phyloP scores from a whole-genome alignment of 768 basidiomycete species.

The Boletus speciosus region DNA sequence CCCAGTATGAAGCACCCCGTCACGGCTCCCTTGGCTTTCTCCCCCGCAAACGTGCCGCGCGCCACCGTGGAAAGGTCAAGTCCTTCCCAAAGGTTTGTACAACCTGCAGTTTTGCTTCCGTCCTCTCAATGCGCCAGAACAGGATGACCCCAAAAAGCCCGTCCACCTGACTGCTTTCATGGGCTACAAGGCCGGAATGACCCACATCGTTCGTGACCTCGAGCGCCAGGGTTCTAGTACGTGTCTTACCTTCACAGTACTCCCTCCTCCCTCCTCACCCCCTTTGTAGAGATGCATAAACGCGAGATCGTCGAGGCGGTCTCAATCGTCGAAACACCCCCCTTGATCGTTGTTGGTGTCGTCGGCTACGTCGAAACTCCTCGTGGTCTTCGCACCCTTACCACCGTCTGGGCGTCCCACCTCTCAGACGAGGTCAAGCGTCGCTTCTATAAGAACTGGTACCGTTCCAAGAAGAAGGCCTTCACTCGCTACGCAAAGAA shows the following conservation, averaged over 20 bases:
- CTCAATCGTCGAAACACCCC: conserved; percentile 93
- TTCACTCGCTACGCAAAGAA: conserved; percentile 99
- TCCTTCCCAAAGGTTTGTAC: conserved; percentile 90
- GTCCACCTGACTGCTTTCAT: conserved; percentile 97
- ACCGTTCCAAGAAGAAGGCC: conserved; percentile 99
- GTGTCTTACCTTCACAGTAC: conserved; percentile 32
- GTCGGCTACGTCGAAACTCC: conserved; percentile 99
- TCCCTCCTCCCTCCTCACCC: neutral
- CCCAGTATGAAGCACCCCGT: conserved; percentile 95
- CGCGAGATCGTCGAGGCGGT: conserved; percentile 99
- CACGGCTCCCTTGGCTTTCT: conserved; percentile 98
- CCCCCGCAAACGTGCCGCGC: conserved; percentile 92
- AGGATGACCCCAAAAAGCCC: conserved; percentile 99
- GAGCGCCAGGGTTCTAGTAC: conserved; percentile 98
- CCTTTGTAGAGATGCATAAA: conserved; percentile 93
- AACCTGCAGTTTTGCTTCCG: neutral
- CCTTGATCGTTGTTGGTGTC: conserved; percentile 94
- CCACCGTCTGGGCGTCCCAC: conserved; percentile 98
- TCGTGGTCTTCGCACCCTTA: conserved; percentile 96
- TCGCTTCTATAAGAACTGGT: conserved; percentile 99
- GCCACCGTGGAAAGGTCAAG: conserved; percentile 99
- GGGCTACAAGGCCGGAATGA: conserved; percentile 99
- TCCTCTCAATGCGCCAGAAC: conserved; percentile 8
- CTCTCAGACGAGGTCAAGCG: conserved; percentile 97
- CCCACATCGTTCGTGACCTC: conserved; percentile 97